Evolutionary conservation across 768 basidiomycete genomes (phyloP).

Genomic region (Lentinula lateritia): DNA sequence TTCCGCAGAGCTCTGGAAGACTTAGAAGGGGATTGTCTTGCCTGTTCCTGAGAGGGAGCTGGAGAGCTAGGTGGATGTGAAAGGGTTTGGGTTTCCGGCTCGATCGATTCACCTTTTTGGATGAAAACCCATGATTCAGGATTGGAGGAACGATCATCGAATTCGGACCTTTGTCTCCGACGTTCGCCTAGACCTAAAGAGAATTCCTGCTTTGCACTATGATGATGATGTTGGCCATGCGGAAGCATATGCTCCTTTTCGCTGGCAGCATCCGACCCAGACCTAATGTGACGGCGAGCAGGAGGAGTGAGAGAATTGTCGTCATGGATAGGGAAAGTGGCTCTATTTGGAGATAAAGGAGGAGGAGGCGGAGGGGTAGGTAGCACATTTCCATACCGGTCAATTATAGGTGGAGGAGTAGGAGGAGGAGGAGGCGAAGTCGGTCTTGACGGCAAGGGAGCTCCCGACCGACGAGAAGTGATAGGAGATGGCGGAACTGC

Average conservation of each 20-base stretch:
- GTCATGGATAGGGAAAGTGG: slow-evolving; percentile 30
- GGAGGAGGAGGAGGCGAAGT: slow-evolving; percentile 32
- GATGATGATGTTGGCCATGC: slow-evolving; percentile 24
- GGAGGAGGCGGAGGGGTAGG: slow-evolving; percentile 33
- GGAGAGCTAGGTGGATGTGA: slow-evolving; percentile 20
- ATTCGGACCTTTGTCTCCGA: slow-evolving; percentile 6
- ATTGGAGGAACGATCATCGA: slow-evolving; percentile 1
- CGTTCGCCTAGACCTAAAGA: slow-evolving; percentile 22
- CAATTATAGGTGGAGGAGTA: slow-evolving; percentile 23
- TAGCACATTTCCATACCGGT: slow-evolving; percentile 24
- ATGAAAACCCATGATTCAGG: slow-evolving; percentile 9
- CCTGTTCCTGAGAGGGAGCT: slow-evolving; percentile 24
- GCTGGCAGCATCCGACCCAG: slow-evolving; percentile 46
- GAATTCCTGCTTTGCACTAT: slow-evolving; percentile 23
- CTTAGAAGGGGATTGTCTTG: slow-evolving; percentile 14
- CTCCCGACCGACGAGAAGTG: slow-evolving; percentile 30
- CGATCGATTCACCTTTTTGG: background rate
- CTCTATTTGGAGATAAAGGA: slow-evolving; percentile 39
- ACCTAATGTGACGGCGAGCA: slow-evolving; percentile 31
- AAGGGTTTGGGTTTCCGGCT: background rate
- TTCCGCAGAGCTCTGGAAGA: slow-evolving; percentile 21
- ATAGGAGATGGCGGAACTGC: slow-evolving; percentile 33
- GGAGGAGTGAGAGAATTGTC: slow-evolving; percentile 32
- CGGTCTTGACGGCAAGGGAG: slow-evolving; percentile 21
- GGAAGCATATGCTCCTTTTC: slow-evolving; percentile 41